phyloP scores from a whole-genome alignment of 2,329 filamentous ascomycete genomes.

The Mariannaea elegans region DNA sequence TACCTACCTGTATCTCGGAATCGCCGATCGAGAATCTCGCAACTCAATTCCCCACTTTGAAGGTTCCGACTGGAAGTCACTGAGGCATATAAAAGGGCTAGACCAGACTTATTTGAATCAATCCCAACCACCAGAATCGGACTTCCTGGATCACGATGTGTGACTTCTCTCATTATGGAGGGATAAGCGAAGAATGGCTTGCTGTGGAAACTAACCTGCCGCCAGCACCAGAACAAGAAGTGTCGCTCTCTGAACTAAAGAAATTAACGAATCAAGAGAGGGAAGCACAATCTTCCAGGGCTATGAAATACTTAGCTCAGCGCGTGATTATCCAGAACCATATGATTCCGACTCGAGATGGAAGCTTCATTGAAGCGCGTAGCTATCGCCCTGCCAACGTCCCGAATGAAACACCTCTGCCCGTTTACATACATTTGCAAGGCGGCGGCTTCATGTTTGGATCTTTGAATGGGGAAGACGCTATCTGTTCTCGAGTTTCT shows the following conservation, averaged over 20 bases:
- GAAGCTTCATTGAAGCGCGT: constrained; percentile 26
- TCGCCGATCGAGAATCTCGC: too few species aligned
- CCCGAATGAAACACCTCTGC: constrained; percentile 48
- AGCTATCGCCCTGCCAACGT: constrained; percentile 30
- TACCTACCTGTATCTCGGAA: too few species aligned
- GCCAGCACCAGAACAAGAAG: constrained; percentile 6
- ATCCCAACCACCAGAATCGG: too few species aligned
- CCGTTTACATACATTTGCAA: constrained; percentile 62
- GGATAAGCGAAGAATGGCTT: constrained; percentile 54
- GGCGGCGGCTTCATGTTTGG: constrained; percentile 68
- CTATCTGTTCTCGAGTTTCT: constrained; percentile 58
- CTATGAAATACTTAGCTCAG: constrained; percentile 17
- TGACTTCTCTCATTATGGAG: constrained; percentile 50
- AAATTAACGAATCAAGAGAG: constrained; percentile 24
- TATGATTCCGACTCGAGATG: constrained; percentile 28
- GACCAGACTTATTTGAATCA: too few species aligned
- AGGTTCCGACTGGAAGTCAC: too few species aligned
- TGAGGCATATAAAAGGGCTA: not conserved
- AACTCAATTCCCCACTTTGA: not conserved
- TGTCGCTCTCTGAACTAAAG: constrained; percentile 26
- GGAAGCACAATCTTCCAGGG: constrained; percentile 15
- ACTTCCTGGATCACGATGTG: constrained; percentile 24
- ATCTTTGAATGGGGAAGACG: constrained; percentile 61
- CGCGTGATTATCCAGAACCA: constrained; percentile 48
- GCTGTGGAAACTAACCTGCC: constrained; percentile 43